Evolutionary conservation across 768 basidiomycete species (phyloP).

Genomic region (Pisolithus sp.): DNA sequence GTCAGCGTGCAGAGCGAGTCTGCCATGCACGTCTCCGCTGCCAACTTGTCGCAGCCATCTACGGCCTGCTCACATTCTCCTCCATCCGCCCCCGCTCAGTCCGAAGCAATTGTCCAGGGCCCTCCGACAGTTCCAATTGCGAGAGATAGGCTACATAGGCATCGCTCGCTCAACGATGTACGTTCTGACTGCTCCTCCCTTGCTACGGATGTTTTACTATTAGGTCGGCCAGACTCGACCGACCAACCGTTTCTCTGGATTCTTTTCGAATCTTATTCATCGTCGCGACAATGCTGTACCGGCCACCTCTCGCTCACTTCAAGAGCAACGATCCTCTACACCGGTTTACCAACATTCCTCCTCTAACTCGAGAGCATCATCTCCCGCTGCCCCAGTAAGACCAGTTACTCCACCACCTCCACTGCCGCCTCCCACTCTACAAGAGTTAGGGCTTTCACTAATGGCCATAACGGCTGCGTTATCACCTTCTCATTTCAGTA

Average conservation of each 20-base stretch:
- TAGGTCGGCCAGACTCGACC: slow-evolving; percentile 42
- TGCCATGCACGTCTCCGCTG: slow-evolving; percentile 41
- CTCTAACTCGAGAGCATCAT: slow-evolving; percentile 44
- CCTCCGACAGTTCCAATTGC: slow-evolving; percentile 17
- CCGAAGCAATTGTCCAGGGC: slow-evolving; percentile 7
- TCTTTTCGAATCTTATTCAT: slow-evolving; percentile 73
- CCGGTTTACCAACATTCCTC: slow-evolving; percentile 27
- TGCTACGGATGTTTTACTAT: slow-evolving; percentile 3
- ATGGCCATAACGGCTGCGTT: slow-evolving; percentile 61
- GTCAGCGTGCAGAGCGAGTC: slow-evolving; percentile 59
- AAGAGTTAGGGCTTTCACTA: slow-evolving; percentile 70
- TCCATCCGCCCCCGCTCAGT: not conserved
- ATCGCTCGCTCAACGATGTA: slow-evolving; percentile 58
- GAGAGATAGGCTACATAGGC: slow-evolving; percentile 36
- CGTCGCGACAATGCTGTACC: slow-evolving; percentile 48
- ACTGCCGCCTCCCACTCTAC: slow-evolving; percentile 63
- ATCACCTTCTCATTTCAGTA: slow-evolving; percentile 70
- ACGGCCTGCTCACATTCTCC: slow-evolving; percentile 25
- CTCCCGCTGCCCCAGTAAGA: slow-evolving; percentile 44
- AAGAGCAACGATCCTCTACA: slow-evolving; percentile 27
- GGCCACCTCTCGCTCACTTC: slow-evolving; percentile 23
- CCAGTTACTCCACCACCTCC: slow-evolving; percentile 65
- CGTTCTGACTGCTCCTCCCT: slow-evolving; percentile 4
- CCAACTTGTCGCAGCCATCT: slow-evolving; percentile 30
- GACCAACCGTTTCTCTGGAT: slow-evolving; percentile 77